Conservation (phyloP, 2,329 filamentous ascomycete genomes). For the Setomelanomma holmii region DNA sequence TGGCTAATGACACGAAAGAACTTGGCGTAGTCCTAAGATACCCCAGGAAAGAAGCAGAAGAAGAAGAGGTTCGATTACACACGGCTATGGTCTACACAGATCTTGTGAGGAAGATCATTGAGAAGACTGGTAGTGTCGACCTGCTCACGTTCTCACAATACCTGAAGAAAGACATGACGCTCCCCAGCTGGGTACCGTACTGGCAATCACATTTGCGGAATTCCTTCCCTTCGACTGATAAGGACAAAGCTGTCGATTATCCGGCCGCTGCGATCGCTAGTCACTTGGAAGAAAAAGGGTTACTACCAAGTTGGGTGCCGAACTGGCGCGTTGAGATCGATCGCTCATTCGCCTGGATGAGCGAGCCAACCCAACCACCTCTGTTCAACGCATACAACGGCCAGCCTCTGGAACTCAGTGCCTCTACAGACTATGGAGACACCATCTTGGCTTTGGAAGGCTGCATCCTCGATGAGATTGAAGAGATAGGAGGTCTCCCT, state of each 20-base stretch:
- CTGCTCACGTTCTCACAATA: not conserved
- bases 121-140: slow-evolving; percentile 1
- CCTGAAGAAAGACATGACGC: slow-evolving; percentile 1
- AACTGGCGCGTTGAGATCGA: not conserved
- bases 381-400: not conserved
- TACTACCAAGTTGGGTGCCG: not conserved
- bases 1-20: slow-evolving; percentile 1
- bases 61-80: not conserved
- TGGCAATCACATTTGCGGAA: not conserved
- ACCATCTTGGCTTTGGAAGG: not conserved
- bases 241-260: too few species aligned
- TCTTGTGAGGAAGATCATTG: not conserved
- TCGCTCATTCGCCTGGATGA: not conserved
- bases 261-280: too few species aligned
- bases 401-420: not conserved
- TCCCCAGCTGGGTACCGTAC: slow-evolving; percentile 1
- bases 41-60: too few species aligned
- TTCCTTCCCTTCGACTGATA: too few species aligned
- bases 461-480: not conserved
- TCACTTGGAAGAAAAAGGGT: not conserved
- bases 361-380: not conserved
- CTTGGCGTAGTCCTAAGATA: not conserved
- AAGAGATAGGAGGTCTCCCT: slow-evolving; percentile 1
- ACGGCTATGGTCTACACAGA: not conserved
- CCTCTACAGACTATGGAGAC: not conserved